phyloP scores from a whole-genome alignment of 2,329 filamentous ascomycete genomes.

The Uncinocarpus reesii region DNA sequence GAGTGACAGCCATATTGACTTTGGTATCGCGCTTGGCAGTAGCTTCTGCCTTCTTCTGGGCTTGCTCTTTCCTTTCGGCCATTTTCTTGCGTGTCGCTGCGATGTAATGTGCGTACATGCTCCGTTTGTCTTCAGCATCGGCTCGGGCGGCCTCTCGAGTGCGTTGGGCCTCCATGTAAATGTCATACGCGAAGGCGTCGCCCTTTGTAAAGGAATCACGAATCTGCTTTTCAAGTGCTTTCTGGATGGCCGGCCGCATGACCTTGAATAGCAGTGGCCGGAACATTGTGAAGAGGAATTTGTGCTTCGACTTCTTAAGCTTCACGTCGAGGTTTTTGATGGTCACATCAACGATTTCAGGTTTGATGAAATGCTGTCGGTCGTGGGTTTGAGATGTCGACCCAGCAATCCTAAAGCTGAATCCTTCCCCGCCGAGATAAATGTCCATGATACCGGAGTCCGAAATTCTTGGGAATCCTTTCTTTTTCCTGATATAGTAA shows the following conservation, averaged over 20 bases:
- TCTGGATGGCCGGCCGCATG: constrained; percentile 73
- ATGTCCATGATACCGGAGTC: constrained; percentile 86
- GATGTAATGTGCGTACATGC: constrained; percentile 79
- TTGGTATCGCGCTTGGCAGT: constrained; percentile 51
- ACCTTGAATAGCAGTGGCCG: constrained; percentile 80
- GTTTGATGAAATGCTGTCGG: constrained; percentile 79
- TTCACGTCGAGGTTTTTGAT: constrained; percentile 77
- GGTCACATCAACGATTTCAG: constrained; percentile 76
- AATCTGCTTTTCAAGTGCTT: constrained; percentile 80
- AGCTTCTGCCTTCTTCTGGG: constrained; percentile 54
- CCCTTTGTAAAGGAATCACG: constrained; percentile 68
- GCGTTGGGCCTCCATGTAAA: constrained; percentile 74
- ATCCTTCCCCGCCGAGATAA: constrained; percentile 72
- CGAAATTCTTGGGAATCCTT: constrained; percentile 78
- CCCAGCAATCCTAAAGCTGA: constrained; percentile 84
- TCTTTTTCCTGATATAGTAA: constrained; percentile 91
- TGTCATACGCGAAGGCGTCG: constrained; percentile 60
- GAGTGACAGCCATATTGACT: constrained; percentile 73
- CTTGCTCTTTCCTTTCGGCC: constrained; percentile 68
- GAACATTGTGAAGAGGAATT: constrained; percentile 73
- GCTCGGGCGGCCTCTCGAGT: constrained; percentile 55
- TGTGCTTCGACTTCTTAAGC: constrained; percentile 90
- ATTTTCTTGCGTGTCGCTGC: constrained; percentile 63
- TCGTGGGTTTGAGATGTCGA: constrained; percentile 69
- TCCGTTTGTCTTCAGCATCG: constrained; percentile 63